Conservation (phyloP, 345 rosid species). For the Garcia nutans region DNA sequence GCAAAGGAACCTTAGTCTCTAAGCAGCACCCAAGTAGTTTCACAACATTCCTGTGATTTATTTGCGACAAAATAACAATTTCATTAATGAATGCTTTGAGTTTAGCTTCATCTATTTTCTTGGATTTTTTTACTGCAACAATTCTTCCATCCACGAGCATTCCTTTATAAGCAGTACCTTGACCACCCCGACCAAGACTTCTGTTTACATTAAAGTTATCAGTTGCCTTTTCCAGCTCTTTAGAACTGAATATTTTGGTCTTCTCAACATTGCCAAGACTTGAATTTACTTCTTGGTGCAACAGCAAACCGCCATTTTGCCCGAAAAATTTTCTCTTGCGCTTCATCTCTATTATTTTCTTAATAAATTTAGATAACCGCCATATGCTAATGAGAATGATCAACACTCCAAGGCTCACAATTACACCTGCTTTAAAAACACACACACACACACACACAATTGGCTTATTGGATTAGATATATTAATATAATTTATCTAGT, state of each 20-base stretch:
- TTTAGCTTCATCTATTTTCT: neutral
- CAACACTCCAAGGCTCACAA: neutral
- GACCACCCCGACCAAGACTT: slow-evolving; percentile 17
- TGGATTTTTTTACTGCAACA: slow-evolving; percentile 14
- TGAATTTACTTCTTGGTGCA: neutral
- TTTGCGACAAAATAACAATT: slow-evolving; percentile 8
- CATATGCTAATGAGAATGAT: neutral
- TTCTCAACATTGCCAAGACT: neutral
- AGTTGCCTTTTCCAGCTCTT: slow-evolving; percentile 6
- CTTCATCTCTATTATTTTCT: neutral
- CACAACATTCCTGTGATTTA: slow-evolving; percentile 15
- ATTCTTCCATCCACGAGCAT: slow-evolving; percentile 7
- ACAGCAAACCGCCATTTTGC: slow-evolving; percentile 2
- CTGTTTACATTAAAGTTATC: neutral
- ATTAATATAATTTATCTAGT: too few species aligned
- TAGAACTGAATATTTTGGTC: neutral
- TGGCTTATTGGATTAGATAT: too few species aligned
- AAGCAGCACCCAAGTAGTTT: slow-evolving; percentile 6
- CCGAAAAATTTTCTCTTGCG: slow-evolving; percentile 3
- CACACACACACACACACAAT: too few species aligned
- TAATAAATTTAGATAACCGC: neutral
- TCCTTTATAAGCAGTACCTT: slow-evolving; percentile 16
- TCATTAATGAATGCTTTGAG: slow-evolving; percentile 14
- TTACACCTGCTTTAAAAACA: neutral
- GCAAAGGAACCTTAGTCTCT: slow-evolving; percentile 8